Evolutionary conservation across 345 rosid species (phyloP).

Genomic region (Bruguiera parviflora): DNA sequence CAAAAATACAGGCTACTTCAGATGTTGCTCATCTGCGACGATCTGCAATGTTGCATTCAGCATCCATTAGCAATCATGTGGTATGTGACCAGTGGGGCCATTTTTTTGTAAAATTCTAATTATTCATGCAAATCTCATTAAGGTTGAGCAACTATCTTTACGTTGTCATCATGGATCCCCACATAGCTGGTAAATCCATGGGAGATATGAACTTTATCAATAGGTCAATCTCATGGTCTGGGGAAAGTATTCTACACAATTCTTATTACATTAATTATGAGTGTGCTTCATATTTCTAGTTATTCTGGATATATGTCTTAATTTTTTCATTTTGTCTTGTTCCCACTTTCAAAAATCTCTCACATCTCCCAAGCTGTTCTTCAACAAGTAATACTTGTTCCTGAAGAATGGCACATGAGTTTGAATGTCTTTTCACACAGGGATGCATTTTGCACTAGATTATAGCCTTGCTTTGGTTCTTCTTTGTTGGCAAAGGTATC

Average conservation of each 20-base stretch:
- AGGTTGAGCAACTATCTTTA: not conserved
- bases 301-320: constrained; percentile 2
- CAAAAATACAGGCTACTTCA: constrained; percentile 77
- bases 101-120: constrained; percentile 1
- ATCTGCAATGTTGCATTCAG: constrained; percentile 79
- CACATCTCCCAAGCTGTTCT: not conserved
- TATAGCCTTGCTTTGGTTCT: constrained; percentile 14
- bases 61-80: constrained; percentile 84
- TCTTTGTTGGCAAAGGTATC: constrained; percentile 53
- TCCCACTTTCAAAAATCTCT: constrained; percentile 1
- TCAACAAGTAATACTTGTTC: not conserved
- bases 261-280: not conserved
- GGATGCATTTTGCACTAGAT: not conserved
- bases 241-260: not conserved
- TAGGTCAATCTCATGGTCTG: too few relatives aligned
- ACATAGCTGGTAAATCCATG: too few relatives aligned
- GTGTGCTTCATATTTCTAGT: not conserved
- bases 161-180: not conserved
- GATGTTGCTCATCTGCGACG: constrained; percentile 84
- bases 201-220: too few relatives aligned
- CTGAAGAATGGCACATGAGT: not conserved
- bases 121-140: not conserved
- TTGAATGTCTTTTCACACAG: not conserved
- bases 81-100: constrained; percentile 36
- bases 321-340: not conserved